Evolutionary conservation across 345 rosid genomes (phyloP), one percentile per base, ranked within the genome.

Genomic region (Carallia brachiata): DNA sequence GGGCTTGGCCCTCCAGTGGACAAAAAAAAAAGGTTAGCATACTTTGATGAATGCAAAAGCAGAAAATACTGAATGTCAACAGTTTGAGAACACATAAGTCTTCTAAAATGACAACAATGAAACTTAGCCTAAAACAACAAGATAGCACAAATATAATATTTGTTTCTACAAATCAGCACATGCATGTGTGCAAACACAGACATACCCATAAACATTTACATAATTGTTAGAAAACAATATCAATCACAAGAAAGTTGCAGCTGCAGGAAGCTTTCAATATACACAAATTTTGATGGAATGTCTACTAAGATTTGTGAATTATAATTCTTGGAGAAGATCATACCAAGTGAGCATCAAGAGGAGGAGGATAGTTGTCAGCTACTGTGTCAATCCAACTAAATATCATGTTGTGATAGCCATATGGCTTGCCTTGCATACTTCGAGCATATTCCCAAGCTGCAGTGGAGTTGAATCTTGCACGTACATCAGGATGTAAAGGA

Each of bases 341-440:
- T 94, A 95, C 96, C 96, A 95, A 88, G 96, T 92, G 99, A 88
- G 99, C 88, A 90, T 88, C 99, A 77, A 95, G 91, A 71, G 97
- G 99, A 62, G 99, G 99, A 10, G 99, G 98, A 85, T 88, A 95
- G 81, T 95, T 92, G 75, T 88, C 97, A 56, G 85, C 91, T 32
- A 95, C 66, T 55, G 99, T 92, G 64, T 92, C 98, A 34, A 95
- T 92, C 99, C 98, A 90, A 86, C 99, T 95, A 79, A 95, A 95
- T 71, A 95, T 90, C 99, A 92, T 90, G 87, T 95, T 95, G 81
- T 95, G 99, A 80, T 95, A 95, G 70, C 99, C 99, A 79, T 95
- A 95, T n/a, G 98, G 98, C 71, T 90, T 89, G 62, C 99, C 99
- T 36, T 87, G 81, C 99, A 95, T 95, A 85, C 93, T 95, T 52